phyloP scores from a whole-genome alignment of 2,329 filamentous ascomycete species.

The Ceratocystis eucalypticola region DNA sequence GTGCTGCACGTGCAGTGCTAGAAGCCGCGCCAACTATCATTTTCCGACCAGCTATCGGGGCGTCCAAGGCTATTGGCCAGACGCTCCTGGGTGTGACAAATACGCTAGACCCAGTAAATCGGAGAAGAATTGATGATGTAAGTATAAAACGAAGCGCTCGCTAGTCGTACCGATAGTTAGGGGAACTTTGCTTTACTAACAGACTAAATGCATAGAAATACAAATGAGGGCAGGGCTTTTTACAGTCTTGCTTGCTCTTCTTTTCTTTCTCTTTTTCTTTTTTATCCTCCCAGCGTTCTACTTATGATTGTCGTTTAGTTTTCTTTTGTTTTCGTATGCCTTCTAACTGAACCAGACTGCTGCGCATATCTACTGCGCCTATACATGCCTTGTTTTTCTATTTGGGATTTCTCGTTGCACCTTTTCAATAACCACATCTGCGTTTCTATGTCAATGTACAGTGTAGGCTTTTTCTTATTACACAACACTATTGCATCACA shows the following conservation, averaged over 20 bases:
- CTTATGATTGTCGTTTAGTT: neutral
- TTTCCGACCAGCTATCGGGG: slow-evolving; percentile 77
- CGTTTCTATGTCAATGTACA: neutral
- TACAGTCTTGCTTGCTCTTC: neutral
- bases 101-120: slow-evolving; percentile 69
- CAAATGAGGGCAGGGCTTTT: slow-evolving; percentile 22
- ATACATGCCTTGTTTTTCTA: slow-evolving; percentile 2
- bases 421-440: neutral
- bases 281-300: neutral
- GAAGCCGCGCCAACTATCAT: slow-evolving; percentile 85
- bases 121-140: slow-evolving; percentile 76
- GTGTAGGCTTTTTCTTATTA: neutral
- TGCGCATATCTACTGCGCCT: neutral
- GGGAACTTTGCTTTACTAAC: neutral
- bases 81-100: slow-evolving; percentile 88
- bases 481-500: too few species aligned
- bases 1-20: slow-evolving; percentile 64
- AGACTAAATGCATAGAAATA: slow-evolving; percentile 32
- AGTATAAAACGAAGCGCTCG: slow-evolving; percentile 33
- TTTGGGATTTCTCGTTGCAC: neutral
- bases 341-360: slow-evolving; percentile 14
- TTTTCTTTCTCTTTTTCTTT: neutral
- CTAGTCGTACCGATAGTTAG: too few species aligned
- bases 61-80: slow-evolving; percentile 76
- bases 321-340: neutral